Base-by-base conservation (phyloP, 352 stramenopile genomes). In the Discostella stelligera region DNA sequence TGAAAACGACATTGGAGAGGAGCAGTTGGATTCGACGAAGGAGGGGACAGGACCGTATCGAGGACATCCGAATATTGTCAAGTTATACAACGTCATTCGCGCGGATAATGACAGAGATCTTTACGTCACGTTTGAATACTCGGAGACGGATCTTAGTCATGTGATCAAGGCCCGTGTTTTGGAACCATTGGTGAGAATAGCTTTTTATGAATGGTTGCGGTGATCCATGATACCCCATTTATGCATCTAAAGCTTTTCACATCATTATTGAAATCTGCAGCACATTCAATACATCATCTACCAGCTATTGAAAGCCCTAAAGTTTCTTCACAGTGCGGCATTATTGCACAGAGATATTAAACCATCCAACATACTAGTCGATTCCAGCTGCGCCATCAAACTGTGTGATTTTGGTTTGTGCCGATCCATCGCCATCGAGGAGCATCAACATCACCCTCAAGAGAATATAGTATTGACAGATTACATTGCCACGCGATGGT, bases 221-320 rank as follows among this genome's bases (percentile, higher is more conserved):
- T 44, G 37, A 44, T 44, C 11, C 2, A 44, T 44, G 7, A 44
- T 44, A 8, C 7, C 11, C 11, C 2, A 10, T 2, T 44, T 44
- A 14, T 10, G 37, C 37, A 21, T 21, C 1, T 54, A 21, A 21
- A 4, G 7, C 46, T 80, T 98, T 39, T 93, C 97, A 77, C 94
- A 98, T n/a, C 60, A 97, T 98, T 23, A 10, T 44, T 10, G 0
- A 44, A 10, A 11, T 3, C 37, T 13, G 1, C 53, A 61, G 53
- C 96, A 98, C 87, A 98, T 98, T 78, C 97, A 98, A 82, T 98
- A 97, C 75, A 97, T 98, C 49, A 95, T 97, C 32, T 98, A 98
- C 74, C 96, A 98, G 82, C 80, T 98, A 49, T 85, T 98, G 58
- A 97, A 97, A 80, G 95, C 95, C 27, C 91, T 98, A 60, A 98